phyloP scores from a whole-genome alignment of 2,329 filamentous ascomycete species.

The Lachnellula hyalina region DNA sequence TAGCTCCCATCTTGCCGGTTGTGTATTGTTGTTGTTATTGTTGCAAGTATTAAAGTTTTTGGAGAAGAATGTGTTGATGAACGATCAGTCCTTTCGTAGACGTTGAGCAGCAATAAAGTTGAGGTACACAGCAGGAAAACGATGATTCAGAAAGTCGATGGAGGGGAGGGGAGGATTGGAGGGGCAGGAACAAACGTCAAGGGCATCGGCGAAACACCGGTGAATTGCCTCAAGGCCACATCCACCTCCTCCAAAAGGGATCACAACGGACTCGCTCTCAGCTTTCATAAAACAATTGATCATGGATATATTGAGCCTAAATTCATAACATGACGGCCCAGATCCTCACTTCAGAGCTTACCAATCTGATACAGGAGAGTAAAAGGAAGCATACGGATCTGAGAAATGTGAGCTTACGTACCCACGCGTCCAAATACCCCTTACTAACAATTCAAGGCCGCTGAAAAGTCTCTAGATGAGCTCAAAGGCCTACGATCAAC shows the following conservation, averaged over 20 bases:
- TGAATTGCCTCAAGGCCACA: constrained; percentile 10
- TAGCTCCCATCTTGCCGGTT: constrained; percentile 43
- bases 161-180: constrained; percentile 4
- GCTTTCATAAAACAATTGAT: constrained; percentile 1
- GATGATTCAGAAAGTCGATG: background rate
- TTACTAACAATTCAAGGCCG: constrained; percentile 54
- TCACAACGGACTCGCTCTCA: background rate
- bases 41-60: background rate
- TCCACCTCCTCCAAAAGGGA: background rate
- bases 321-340: constrained; percentile 71
- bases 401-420: constrained; percentile 56
- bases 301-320: constrained; percentile 19
- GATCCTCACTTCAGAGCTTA: constrained; percentile 80
- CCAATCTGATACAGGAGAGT: constrained; percentile 89
- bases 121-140: too few relatives aligned
- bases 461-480: constrained; percentile 89
- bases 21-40: background rate
- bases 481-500: constrained; percentile 70
- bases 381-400: constrained; percentile 92
- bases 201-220: constrained; percentile 12
- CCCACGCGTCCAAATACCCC: constrained; percentile 1
- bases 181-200: constrained; percentile 1
- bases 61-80: background rate
- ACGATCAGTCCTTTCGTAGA: too few relatives aligned
- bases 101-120: too few relatives aligned